These are phyloP conservation scores for Pugionium dolabratum DNA, from an alignment of 345 rosid species.

Conservation along the genomic window DNA sequence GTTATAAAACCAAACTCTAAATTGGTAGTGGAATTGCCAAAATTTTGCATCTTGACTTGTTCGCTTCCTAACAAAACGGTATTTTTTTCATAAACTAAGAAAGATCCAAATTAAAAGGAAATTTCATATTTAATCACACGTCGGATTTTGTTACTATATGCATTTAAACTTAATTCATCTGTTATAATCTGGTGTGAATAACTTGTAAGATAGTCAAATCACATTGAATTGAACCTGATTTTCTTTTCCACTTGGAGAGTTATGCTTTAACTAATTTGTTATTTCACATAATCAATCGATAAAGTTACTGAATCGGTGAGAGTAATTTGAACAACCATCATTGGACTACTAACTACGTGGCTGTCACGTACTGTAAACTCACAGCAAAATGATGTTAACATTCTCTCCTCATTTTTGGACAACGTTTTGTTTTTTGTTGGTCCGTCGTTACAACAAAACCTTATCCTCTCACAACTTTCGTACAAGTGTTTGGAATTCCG, in stretches of 20 bases:
- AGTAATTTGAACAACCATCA: constrained; percentile 11
- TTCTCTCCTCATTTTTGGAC: constrained; percentile 19
- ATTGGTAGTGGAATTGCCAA: constrained; percentile 23
- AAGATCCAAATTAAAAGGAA: constrained; percentile 15
- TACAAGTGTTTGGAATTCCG: not conserved
- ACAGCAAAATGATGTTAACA: constrained; percentile 37
- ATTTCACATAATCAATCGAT: not conserved
- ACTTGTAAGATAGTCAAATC: constrained; percentile 24
- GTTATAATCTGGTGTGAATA: constrained; percentile 23
- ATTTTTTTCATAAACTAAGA: constrained; percentile 12
- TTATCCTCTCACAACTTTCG: constrained; percentile 25
- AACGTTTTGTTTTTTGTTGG: constrained; percentile 32
- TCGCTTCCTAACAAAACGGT: constrained; percentile 32
- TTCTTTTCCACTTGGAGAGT: not conserved
- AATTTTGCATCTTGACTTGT: constrained; percentile 33
- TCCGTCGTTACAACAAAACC: constrained; percentile 53
- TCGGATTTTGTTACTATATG: not conserved
- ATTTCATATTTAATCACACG: constrained; percentile 14
- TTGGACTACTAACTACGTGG: constrained; percentile 28
- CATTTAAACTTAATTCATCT: constrained; percentile 16
- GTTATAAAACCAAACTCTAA: not conserved
- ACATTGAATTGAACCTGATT: constrained; percentile 20
- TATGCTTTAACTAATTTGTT: not conserved
- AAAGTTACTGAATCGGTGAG: constrained; percentile 20
- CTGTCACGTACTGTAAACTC: constrained; percentile 39